Conservation (phyloP, 176 grass and related monocot species). For the maize (Zea mays) region Zm-B73-REFERENCE-NAM-5.0 NC_050103.1:112736501-112737000, state of each 20-base stretch:
- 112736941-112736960: constrained; percentile 22
- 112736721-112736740: constrained; percentile 87
- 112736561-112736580: constrained; percentile 67
- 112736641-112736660: neutral
- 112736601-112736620: neutral
- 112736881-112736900: constrained; percentile 44
- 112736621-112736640: neutral
- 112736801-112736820: constrained; percentile 98
- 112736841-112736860: constrained; percentile 97
- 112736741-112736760: constrained; percentile 73
- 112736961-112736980: neutral
- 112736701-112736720: constrained; percentile 82
- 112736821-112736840: constrained; percentile 90
- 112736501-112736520: constrained; percentile 54
- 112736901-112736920: neutral
- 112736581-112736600: constrained; percentile 49
- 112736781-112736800: constrained; percentile 83
- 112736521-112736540: constrained; percentile 40
- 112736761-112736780: constrained; percentile 82
- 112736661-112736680: neutral
- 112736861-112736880: constrained; percentile 97
- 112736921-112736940: neutral
- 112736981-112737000: no score
- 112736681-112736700: constrained; percentile 54
- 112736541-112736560: constrained; percentile 61